Base-by-base conservation (phyloP, 179 eudicot species). In the Heliamphora pulchella region DNA sequence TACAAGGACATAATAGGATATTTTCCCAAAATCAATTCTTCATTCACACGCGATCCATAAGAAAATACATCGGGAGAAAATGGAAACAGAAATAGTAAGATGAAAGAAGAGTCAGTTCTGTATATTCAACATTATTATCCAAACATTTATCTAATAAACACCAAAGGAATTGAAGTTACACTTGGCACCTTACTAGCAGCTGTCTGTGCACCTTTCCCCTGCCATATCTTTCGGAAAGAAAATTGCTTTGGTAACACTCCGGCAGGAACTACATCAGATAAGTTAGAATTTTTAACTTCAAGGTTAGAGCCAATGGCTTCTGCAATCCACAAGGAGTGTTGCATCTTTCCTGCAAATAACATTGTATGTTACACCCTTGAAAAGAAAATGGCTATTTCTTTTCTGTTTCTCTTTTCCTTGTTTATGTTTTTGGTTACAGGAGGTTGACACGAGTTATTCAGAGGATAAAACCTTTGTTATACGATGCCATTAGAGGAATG, bases 151-250 rank as follows among this genome's bases (percentile, higher is more conserved):
- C 48, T 47, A 75, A 22, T 14, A 75, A 57, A 79, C 55, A 65
- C 46, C 41, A 54, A 71, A 69, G 74, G n/a, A 75, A 43, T 13
- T 51, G 5, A 63, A 41, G 64, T 73, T 11, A 80, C 70, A 48
- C 62, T 43, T n/a, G 47, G 75, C 82, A 96, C 99, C 97, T 94
- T 92, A 82, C 87, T 87, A 80, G 99, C 94, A 81, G 98, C 96
- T 79, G 89, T 74, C 71, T 86, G 91, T 68, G 94, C 90, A 81
- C 91, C 92, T 85, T 91, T 91, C 80, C 91, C 96, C 81, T 92
- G 97, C 99, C 99, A 96, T 84, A 94, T 92, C 85, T 94, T 89
- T 72, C 92, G 86, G 78, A 96, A 88, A 43, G 87, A 90, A 82
- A 86, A 87, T 71, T 86, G 91, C 81, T 85, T 89, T 41, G 90